A percentile compares a stretch with the other conserved stretches of the same genome.
Conservation (phyloP, 169 alveolate genomes). For the Cyclospora cayetanensis region DNA sequence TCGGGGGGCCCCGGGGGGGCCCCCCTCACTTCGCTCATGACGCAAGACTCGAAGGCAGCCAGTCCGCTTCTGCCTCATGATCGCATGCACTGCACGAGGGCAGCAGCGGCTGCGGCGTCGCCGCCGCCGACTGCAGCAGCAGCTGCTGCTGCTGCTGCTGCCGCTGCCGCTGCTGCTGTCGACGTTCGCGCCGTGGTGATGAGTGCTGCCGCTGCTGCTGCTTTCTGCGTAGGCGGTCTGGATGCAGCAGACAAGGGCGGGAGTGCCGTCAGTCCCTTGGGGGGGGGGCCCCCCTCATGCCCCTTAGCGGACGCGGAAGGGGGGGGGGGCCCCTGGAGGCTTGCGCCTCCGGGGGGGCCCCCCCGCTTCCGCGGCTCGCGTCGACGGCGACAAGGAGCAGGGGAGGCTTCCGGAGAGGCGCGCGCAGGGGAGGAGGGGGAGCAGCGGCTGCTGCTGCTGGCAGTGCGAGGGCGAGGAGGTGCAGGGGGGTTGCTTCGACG, state of each 20-base stretch:
- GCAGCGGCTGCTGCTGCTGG: no score
- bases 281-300: no score
- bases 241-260: no score
- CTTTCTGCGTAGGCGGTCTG: background rate
- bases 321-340: background rate
- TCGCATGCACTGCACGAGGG: background rate
- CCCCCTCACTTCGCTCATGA: background rate
- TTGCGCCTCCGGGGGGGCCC: background rate
- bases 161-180: slow-evolving; percentile 1
- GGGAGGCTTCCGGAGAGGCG: no score
- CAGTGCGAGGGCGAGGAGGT: no score
- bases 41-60: background rate
- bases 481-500: background rate
- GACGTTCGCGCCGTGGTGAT: background rate
- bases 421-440: no score
- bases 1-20: background rate
- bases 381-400: no score
- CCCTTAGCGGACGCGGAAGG: slow-evolving; percentile 4
- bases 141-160: background rate
- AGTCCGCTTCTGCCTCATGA: slow-evolving; percentile 2
- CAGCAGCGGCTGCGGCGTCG: background rate
- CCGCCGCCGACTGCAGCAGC: background rate
- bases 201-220: background rate
- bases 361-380: no score
- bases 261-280: no score